Base-by-base conservation (phyloP, 164 flowering plant genomes). In the Liquidambar formosana region DNA sequence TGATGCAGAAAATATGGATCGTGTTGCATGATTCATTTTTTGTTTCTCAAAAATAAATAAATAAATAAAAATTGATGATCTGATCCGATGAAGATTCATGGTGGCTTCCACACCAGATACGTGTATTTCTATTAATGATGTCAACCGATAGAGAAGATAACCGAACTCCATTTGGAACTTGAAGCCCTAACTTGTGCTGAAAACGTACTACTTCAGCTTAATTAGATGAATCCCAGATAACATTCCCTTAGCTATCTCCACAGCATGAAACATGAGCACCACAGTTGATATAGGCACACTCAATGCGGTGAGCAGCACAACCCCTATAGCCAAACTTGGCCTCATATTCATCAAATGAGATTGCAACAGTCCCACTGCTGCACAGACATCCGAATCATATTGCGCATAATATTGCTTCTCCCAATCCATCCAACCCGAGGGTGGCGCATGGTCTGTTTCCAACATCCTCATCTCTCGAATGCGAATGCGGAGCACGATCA, bases 351-450 rank as follows among this genome's bases (percentile, higher is more conserved):
- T 72, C 46, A 77, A n/a, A 1, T 45, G 23, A 2, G 71, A 28
- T 14, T 75, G 78, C 46, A 75, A 56, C 1, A 61, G 1, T 25
- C 73, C 79, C n/a, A 77, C 21, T 11, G 68, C 73, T 19, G 73
- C 73, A 27, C 61, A 73, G 4, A 77, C 27, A 46, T 53, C 67
- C 5, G 70, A 60, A 23, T 69, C 52, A 18, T 77, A 77, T 8
- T 38, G 54, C 9, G 51, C 53, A 19, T 69, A 65, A 15, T 64
- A 65, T 13, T 51, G 14, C 73, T 69, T 77, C 65, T 77, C 79
- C 79, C 79, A 77, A 0, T 73, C 66, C 79, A 73, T 71, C 79
- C 79, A 77, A 48, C 66, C 12, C 5, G 57, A 18, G 1, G 79
- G 73, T 0, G 71, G 38, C 56, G 65, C 73, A 19, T 57, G 11